A percentile compares a stretch with the other conserved stretches of the same genome.
Conservation (phyloP, 169 alveolate species). For the Plasmodium vivax region DNA sequence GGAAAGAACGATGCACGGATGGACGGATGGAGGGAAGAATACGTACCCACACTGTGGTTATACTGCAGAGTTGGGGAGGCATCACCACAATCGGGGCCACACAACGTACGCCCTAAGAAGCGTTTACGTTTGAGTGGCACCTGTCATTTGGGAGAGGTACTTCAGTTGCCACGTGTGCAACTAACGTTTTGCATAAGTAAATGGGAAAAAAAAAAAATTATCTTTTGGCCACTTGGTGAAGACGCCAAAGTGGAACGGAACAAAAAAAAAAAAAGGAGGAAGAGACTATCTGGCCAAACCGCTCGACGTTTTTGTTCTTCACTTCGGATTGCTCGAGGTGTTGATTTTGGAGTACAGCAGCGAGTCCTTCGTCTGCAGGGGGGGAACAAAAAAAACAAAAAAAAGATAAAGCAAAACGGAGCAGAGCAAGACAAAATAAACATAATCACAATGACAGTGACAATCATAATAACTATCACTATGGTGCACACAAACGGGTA, state of each 20-base stretch:
- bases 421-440: not conserved
- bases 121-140: not conserved
- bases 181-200: not conserved
- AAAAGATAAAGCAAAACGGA: not conserved
- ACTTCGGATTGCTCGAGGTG: slow-evolving; percentile 46
- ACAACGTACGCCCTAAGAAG: not conserved
- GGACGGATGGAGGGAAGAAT: not conserved
- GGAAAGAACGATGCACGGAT: no score
- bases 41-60: not conserved
- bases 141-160: not conserved
- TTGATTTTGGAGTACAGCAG: slow-evolving; percentile 50
- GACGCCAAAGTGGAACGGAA: not conserved
- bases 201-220: not conserved
- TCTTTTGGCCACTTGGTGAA: not conserved
- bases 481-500: not conserved
- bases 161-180: not conserved
- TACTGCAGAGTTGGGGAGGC: not conserved
- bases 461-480: no score
- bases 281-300: not conserved
- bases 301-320: not conserved
- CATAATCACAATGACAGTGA: not conserved
- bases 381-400: not conserved
- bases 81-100: not conserved
- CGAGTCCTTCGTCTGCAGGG: slow-evolving; percentile 61
- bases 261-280: slow-evolving; percentile 18